Percentiles rank a stretch among this genome's conserved stretches.
Conservation (phyloP, 352 stramenopile species). For the Saprolegnia parasitica region DNA sequence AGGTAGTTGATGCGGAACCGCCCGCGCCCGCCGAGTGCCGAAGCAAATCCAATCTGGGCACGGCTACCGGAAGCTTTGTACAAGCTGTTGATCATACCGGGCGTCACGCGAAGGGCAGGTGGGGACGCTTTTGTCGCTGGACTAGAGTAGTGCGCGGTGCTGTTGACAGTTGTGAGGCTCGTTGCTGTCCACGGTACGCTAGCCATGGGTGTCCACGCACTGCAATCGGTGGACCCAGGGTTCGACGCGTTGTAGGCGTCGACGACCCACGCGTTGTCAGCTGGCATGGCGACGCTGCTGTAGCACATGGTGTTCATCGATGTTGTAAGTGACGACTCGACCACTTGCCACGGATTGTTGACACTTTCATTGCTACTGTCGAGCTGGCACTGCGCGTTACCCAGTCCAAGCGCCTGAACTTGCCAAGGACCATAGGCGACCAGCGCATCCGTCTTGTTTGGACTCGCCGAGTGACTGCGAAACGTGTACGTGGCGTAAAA, state of each 20-base stretch:
- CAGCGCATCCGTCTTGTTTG: not conserved
- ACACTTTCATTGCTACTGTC: not conserved
- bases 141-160: not conserved
- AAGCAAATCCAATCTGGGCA: not conserved
- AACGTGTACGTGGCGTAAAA: slow-evolving; percentile 24
- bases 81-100: not conserved
- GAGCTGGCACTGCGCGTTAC: slow-evolving; percentile 14
- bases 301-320: slow-evolving; percentile 13
- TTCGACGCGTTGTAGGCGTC: not conserved
- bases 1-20: slow-evolving; percentile 5
- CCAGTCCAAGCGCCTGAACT: not conserved
- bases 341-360: slow-evolving; percentile 13
- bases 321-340: not conserved
- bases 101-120: not conserved
- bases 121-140: not conserved
- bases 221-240: not conserved
- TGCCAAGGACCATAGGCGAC: not conserved
- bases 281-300: not conserved
- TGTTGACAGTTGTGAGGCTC: not conserved
- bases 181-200: slow-evolving; percentile 18
- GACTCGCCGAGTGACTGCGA: not conserved
- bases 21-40: slow-evolving; percentile 8
- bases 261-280: slow-evolving; percentile 17
- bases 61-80: not conserved
- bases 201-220: not conserved